Conservation (phyloP, 768 basidiomycete species). For the Hypsizygus marmoreus region DNA sequence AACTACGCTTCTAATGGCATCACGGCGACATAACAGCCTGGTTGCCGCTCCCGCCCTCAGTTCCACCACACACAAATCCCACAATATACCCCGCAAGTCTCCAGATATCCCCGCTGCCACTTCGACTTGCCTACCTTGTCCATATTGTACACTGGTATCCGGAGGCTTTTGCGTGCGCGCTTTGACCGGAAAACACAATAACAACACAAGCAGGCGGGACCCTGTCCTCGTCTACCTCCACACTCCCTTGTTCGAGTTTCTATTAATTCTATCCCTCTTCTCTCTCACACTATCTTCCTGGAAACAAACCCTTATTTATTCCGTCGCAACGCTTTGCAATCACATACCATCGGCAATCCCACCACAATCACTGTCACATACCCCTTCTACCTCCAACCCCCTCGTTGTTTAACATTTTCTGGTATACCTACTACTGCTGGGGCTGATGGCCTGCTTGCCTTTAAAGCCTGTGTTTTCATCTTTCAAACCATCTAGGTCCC, state of each 20-base stretch:
- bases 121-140: constrained; percentile 11
- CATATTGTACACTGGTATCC: constrained; percentile 3
- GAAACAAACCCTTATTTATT: constrained; percentile 1
- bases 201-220: constrained; percentile 1
- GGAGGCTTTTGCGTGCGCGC: constrained; percentile 1
- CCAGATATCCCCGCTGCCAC: constrained; percentile 10
- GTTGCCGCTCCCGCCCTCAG: neutral
- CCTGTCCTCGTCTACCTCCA: neutral
- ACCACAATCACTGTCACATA: neutral
- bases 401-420: constrained; percentile 1
- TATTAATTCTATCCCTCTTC: neutral
- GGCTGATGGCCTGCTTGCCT: constrained; percentile 1
- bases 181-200: constrained; percentile 8
- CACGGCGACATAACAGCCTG: too few relatives aligned
- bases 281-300: neutral
- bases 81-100: constrained; percentile 16
- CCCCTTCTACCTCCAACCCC: neutral
- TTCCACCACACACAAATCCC: constrained; percentile 4
- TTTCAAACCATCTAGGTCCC: constrained; percentile 1
- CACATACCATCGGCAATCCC: constrained; percentile 4
- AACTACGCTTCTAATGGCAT: too few relatives aligned
- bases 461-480: neutral
- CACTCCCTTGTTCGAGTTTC: neutral
- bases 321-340: constrained; percentile 3
- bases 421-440: constrained; percentile 8